Evolutionary conservation across 139 green algal genomes (phyloP).

Genomic region (Edaphochlamys debaryana): DNA sequence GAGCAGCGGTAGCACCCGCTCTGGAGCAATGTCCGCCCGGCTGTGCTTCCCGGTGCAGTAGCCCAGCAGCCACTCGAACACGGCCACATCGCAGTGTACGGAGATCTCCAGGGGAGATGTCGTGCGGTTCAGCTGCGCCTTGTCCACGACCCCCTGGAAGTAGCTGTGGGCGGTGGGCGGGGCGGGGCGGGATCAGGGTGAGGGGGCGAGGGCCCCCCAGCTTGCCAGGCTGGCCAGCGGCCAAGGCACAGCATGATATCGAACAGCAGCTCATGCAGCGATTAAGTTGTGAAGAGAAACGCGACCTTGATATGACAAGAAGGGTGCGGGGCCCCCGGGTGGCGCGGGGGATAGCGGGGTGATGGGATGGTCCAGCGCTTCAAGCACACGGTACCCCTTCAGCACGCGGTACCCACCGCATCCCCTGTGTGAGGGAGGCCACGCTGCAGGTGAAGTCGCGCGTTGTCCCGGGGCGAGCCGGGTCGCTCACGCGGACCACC

Average conservation of each 20-base stretch:
- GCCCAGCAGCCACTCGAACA: constrained; percentile 28
- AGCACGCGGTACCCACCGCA: not conserved
- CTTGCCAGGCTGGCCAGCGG: no score
- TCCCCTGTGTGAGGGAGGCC: not conserved
- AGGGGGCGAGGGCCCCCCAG: no score
- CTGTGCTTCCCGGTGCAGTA: not conserved
- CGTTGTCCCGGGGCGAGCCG: not conserved
- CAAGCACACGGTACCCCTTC: no score
- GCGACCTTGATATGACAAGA: no score
- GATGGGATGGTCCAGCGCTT: no score
- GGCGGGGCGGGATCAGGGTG: not conserved
- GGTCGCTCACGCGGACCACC: constrained; percentile 7
- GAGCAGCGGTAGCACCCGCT: constrained; percentile 11
- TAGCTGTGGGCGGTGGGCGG: not conserved
- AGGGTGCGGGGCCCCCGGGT: no score
- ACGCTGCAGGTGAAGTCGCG: constrained; percentile 16
- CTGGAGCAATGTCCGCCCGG: not conserved
- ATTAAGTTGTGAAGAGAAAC: not conserved
- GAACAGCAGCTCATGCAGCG: no score
- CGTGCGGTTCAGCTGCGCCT: not conserved
- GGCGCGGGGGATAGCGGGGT: no score
- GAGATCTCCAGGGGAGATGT: not conserved
- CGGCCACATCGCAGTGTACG: constrained; percentile 17
- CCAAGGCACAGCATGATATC: no score
- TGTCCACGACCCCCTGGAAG: not conserved